These are phyloP conservation scores for Trichopus zeylanicus DNA, from an alignment of 116 monocot genomes.

Conservation along the genomic window DNA sequence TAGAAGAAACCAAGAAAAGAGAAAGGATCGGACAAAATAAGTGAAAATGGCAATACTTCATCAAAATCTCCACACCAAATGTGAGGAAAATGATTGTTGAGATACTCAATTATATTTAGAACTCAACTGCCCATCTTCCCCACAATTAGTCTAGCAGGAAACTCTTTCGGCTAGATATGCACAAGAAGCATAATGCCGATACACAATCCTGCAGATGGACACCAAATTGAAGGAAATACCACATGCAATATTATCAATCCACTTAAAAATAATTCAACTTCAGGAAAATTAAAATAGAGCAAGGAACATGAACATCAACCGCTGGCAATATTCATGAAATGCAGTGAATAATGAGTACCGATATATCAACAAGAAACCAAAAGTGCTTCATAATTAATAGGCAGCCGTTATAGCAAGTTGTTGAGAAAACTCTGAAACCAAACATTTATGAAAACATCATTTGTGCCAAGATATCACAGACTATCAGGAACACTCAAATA, in stretches of 20 bases:
- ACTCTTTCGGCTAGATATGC: slow-evolving; percentile 9
- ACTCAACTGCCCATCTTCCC: slow-evolving; percentile 18
- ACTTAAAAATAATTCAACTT: too few relatives aligned
- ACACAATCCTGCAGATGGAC: slow-evolving; percentile 6
- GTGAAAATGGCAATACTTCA: too few relatives aligned
- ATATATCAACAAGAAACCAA: not conserved
- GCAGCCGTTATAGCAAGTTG: too few relatives aligned
- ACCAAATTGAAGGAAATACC: not conserved
- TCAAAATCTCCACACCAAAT: not conserved
- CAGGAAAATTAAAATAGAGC: too few relatives aligned
- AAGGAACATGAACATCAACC: not conserved
- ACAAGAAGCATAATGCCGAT: slow-evolving; percentile 1
- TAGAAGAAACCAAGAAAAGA: too few relatives aligned
- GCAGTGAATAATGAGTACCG: not conserved
- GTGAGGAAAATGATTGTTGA: slow-evolving; percentile 19
- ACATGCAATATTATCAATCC: too few relatives aligned
- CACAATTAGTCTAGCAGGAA: slow-evolving; percentile 5
- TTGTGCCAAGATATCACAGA: not conserved
- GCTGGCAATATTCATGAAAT: not conserved
- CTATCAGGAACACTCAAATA: too few relatives aligned
- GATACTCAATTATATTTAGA: not conserved
- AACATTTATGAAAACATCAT: too few relatives aligned
- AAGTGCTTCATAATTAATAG: not conserved
- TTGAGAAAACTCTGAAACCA: too few relatives aligned
- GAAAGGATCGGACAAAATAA: too few relatives aligned